Evolutionary conservation across 768 basidiomycete species (phyloP), one percentile per base, ranked within the genome.

Genomic region (Suillus variegatus): DNA sequence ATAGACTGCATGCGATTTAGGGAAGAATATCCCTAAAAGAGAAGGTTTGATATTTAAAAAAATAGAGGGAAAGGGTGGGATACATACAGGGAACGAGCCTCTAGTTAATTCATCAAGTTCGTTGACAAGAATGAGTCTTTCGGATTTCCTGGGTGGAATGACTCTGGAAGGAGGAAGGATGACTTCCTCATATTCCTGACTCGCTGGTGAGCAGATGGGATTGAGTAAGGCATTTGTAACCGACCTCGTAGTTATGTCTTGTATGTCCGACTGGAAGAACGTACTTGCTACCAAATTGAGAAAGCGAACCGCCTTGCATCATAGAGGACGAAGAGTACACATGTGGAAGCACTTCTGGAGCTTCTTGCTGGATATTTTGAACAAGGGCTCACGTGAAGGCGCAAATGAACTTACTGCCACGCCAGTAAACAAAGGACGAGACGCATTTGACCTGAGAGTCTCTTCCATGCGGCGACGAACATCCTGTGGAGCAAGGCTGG

Each of bases 1-100:
- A 98, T 94, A 1, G 94, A 96, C 74, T 99, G 97, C 65, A 99
- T 91, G 68, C 97, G 85, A 75, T 99, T 99, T 68, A 99, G 81
- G 12, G 89, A 83, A 40, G 83, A 80, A 72, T 99, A 99, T 36
- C 92, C 92, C 95, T 97, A 20, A 18, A 66, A 51, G 7, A 52
- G 46, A 36, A 47, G 41, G 57, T 38, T 4, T 46, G 40, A 5
- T 43, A 4, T 13, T n/a, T n/a, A n/a, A n/a, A 38, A 32, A 7
- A 36, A 61, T 13, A 36, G 43, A 35, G 52, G 32, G 20, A 52
- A 32, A 55, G 22, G 3, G 32, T n/a, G 60, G 18, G 20, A 14
- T 9, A 73, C 85, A 68, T 72, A 94, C 96, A 12, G 92, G 85
- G 78, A 99, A 98, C 40, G 92, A 96, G 7, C 92, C 92, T 72